These are phyloP conservation scores for Russula emetica DNA, from an alignment of 768 basidiomycete genomes.

Conservation along the genomic window DNA sequence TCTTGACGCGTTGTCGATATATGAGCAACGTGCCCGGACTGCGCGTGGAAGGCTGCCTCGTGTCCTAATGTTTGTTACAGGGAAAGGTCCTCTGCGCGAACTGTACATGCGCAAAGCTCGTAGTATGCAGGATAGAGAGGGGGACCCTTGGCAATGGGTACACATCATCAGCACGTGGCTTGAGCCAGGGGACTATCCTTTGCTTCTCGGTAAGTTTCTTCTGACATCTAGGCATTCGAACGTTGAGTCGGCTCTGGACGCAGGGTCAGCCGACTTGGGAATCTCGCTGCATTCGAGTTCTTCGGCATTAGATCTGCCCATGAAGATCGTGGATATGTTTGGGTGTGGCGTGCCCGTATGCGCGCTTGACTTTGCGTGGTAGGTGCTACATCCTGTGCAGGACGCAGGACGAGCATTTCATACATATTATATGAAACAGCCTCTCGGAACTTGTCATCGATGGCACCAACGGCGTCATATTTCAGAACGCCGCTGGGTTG, in stretches of 20 bases:
- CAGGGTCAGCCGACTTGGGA: constrained; percentile 89
- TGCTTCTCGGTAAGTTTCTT: constrained; percentile 58
- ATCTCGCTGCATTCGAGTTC: constrained; percentile 89
- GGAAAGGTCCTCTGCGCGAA: constrained; percentile 76
- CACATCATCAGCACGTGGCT: constrained; percentile 82
- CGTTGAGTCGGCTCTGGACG: not conserved
- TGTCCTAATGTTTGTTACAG: constrained; percentile 80
- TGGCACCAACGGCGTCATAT: constrained; percentile 78
- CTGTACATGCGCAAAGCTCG: constrained; percentile 68
- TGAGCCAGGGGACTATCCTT: constrained; percentile 84
- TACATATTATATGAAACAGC: constrained; percentile 39
- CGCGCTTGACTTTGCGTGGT: constrained; percentile 85
- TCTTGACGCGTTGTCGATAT: constrained; percentile 63
- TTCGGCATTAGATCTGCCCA: constrained; percentile 87
- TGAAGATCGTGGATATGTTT: constrained; percentile 99
- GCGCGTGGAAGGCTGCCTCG: constrained; percentile 52
- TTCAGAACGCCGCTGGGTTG: constrained; percentile 61
- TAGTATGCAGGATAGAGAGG: constrained; percentile 45
- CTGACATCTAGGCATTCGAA: not conserved
- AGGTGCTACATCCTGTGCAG: constrained; percentile 28
- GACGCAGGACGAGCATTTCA: not conserved
- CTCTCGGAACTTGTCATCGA: constrained; percentile 83
- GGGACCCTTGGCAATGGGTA: constrained; percentile 63
- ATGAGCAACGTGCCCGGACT: constrained; percentile 54
- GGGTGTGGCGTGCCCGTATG: constrained; percentile 94